A percentile compares a stretch with the other conserved stretches of the same genome.
These are phyloP conservation scores for Hypomyces rosellus DNA, from an alignment of 2,329 filamentous ascomycete species.

Conservation along the genomic window DNA sequence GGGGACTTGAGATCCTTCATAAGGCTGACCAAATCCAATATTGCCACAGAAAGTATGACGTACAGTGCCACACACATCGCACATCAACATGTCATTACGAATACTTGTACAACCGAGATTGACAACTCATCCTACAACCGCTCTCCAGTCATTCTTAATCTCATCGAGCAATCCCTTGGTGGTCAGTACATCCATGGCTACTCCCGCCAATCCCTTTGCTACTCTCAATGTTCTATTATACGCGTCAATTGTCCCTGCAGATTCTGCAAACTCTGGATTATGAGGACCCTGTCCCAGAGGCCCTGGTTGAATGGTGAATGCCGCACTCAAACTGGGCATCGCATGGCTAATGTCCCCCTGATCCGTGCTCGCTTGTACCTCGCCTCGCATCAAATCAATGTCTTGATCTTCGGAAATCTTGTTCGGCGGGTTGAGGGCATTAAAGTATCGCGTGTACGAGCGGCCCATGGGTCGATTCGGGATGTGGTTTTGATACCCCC, in stretches of 20 bases:
- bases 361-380: constrained; percentile 50
- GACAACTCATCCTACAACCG: neutral
- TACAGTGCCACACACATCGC: too few relatives aligned
- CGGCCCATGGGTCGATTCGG: constrained; percentile 44
- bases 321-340: constrained; percentile 47
- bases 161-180: constrained; percentile 34
- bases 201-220: constrained; percentile 42
- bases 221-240: constrained; percentile 41
- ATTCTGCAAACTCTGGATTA: constrained; percentile 45
- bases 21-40: too few relatives aligned
- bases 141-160: constrained; percentile 25
- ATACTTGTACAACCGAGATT: too few relatives aligned
- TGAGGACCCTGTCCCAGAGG: constrained; percentile 35
- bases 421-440: constrained; percentile 27
- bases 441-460: constrained; percentile 41
- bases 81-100: too few relatives aligned
- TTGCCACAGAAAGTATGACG: too few relatives aligned
- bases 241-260: constrained; percentile 42
- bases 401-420: constrained; percentile 31
- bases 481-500: constrained; percentile 48
- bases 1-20: too few relatives aligned
- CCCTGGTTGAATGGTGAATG: constrained; percentile 44
- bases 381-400: constrained; percentile 34
- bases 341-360: constrained; percentile 54
- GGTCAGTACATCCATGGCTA: constrained; percentile 41